Base-by-base conservation (phyloP, 1,139 yeast genomes). In the Suhomyces bribrorum region DNA sequence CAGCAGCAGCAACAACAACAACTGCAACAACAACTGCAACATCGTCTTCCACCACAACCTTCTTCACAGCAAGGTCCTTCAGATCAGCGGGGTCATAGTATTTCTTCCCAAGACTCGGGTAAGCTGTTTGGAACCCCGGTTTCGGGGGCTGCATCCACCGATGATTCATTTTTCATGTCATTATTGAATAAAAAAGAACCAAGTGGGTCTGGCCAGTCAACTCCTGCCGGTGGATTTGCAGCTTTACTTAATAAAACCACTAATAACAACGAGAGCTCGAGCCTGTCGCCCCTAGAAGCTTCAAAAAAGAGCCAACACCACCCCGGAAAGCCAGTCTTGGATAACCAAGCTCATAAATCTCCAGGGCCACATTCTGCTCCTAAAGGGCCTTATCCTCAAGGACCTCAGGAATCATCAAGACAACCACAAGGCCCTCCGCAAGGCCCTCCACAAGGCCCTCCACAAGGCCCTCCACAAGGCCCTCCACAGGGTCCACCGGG, bases 111-210 rank as follows among this genome's bases (percentile, higher is more conserved):
- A 31, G 43, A 28, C n/a, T 36, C 38, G 5, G 31, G 29, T 5
- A 16, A 26, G 5, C 43, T 31, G 38, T 18, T 20, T 14, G 36
- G 37, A 13, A 20, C 23, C 11, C 23, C 23, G 5, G 23, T 20
- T 20, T 12, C 17, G 13, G 30, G 16, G 15, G 27, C 32, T 14
- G 34, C 38, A 6, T 47, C 49, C 17, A 51, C 55, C 17, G 75
- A 75, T 47, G 82, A 77, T 44, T 61, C 75, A 5, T 79, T 79
- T 46, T 77, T 79, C 55, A 66, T 73, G 64, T 75, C 83, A 0
- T 61, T 79, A 40, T 57, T 79, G 52, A 64, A 62, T 33, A 77
- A 73, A 49, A 57, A 61, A 34, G 64, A 56, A 31, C 31, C 46
- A 15, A 26, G 46, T 22, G 37, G 41, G 16, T 17, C 34, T 9